These are phyloP conservation scores for Naganishia onofrii DNA, from an alignment of 768 basidiomycete species.

Conservation along the genomic window DNA sequence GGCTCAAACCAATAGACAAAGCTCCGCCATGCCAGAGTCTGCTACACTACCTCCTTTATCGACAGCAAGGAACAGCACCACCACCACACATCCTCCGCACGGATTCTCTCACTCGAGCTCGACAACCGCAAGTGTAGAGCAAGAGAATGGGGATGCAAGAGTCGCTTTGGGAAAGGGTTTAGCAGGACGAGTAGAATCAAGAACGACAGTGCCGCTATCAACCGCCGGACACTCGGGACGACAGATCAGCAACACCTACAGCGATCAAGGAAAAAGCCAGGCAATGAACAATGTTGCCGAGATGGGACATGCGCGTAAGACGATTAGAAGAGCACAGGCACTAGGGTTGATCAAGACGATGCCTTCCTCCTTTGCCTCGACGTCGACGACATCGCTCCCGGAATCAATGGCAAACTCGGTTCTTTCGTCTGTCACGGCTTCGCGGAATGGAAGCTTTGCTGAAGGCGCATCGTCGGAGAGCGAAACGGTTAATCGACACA, in stretches of 20 bases:
- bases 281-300: background rate
- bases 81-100: conserved; percentile 1
- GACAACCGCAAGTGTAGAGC: background rate
- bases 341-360: conserved; percentile 21
- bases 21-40: conserved; percentile 21
- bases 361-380: conserved; percentile 9
- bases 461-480: background rate
- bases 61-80: conserved; percentile 4
- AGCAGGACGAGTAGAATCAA: background rate
- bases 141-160: background rate
- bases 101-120: conserved; percentile 12
- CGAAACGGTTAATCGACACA: background rate
- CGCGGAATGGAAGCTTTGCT: conserved; percentile 12
- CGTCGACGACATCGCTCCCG: background rate
- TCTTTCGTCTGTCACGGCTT: conserved; percentile 1
- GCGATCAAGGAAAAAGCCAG: background rate
- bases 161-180: background rate
- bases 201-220: background rate
- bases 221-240: background rate
- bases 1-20: background rate
- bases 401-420: conserved; percentile 5
- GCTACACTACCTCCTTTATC: conserved; percentile 8
- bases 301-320: conserved; percentile 13
- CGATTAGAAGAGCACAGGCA: conserved; percentile 22
- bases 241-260: background rate